Base-by-base conservation (phyloP, 192 early-diverging fungal species). In the Nowakowskiella sp. region DNA sequence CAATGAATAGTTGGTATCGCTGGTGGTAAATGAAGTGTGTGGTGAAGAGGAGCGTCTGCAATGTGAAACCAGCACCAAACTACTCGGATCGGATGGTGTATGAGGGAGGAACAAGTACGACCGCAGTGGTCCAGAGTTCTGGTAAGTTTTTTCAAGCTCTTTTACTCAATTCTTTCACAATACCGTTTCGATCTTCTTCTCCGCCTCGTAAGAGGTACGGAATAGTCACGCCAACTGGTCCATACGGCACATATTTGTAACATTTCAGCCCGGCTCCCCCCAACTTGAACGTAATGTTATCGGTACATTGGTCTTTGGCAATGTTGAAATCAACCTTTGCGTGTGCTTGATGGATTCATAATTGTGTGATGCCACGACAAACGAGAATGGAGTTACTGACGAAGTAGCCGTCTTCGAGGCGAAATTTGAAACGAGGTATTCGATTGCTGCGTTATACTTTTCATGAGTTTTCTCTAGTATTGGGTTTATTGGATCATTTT, bases 201-300 rank as follows among this genome's bases (percentile, higher is more conserved):
- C 89, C 94, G 21, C 94, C 82, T 29, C 94, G 85, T 34, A 92
- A 72, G 50, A 98, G 70, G 59, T 92, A 98, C 3, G 94, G 92
- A 63, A 98, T 88, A 34, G 90, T 86, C 54, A 92, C 87, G 19
- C 83, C 74, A 31, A 97, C 80, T 27, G 84, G 78, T 24, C 92
- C 94, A 65, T 94, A 97, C 0, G 92, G 87, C 3, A 97, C 76
- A 61, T 91, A 92, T 77, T 96, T 96, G 77, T 87, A 91, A 48
- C 86, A 84, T 56, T 76, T 77, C 53, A 85, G 87, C 7, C 83
- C 88, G 43, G 77, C 60, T 34, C 74, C 64, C 27, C 83, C 91
- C 43, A 98, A 73, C 0, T 79, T 81, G 61, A 85, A 89, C 31
- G 89, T 87, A 25, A 86, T 82, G 19, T 80, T 80, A 65, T 98